Evolutionary conservation across 2,329 filamentous ascomycete genomes (phyloP).

Genomic region (Tolypocladium amazonense): DNA sequence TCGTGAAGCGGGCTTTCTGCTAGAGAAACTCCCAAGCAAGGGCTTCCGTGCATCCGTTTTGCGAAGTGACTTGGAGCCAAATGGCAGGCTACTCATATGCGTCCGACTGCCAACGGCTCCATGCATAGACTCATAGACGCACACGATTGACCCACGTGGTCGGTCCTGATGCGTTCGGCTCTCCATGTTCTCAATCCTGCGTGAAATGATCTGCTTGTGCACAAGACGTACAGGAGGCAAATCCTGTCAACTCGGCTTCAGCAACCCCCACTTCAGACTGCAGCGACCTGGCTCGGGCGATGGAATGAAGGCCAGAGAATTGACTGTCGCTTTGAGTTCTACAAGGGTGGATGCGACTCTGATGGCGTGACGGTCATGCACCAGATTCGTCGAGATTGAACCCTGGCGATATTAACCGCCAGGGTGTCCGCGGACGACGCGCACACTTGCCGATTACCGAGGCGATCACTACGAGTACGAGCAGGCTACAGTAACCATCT

Average conservation of each 20-base stretch:
- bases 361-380: not conserved
- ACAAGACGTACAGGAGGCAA: too few relatives aligned
- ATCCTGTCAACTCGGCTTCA: too few relatives aligned
- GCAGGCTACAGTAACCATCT: too few relatives aligned
- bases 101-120: not conserved
- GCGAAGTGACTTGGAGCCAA: not conserved
- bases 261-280: too few relatives aligned
- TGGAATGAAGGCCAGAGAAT: not conserved
- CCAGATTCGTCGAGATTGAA: not conserved
- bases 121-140: not conserved
- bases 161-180: not conserved
- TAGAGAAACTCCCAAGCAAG: too few relatives aligned
- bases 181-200: not conserved
- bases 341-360: not conserved
- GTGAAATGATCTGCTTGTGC: not conserved
- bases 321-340: not conserved
- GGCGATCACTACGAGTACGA: not conserved
- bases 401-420: not conserved
- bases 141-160: conserved; percentile 1
- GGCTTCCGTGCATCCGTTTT: not conserved
- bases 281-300: too few relatives aligned
- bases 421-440: not conserved
- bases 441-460: not conserved
- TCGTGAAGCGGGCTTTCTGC: too few relatives aligned
- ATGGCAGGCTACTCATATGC: not conserved